Base-by-base conservation (phyloP, 805 yeast genomes). In the Yarrowia porcina region DNA sequence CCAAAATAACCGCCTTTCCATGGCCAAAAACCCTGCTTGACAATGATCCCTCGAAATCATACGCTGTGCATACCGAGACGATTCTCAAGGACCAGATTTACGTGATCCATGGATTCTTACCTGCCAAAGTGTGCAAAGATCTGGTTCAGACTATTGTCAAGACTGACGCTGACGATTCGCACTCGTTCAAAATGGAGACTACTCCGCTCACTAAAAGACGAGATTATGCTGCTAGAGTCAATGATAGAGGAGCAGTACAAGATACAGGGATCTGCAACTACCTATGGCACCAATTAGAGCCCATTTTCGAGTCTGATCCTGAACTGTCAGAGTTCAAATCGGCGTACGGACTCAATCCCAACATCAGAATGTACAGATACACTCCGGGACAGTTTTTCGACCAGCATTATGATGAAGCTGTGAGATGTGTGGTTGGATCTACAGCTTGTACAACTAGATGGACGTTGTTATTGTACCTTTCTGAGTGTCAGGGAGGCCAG, bases 351-450 rank as follows among this genome's bases (percentile, higher is more conserved):
- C 75, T 84, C 47, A 83, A 84, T 64, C 82, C 86, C 0, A 83
- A 83, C 62, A 69, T 85, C 13, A 69, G 89, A 38, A 71, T 84
- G 5, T 85, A 85, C 69, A 67, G 88, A 50, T 85, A 85, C 68
- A 67, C 69, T 2, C 75, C 76, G 65, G 87, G 87, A 0, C 88
- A 85, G 64, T 82, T 78, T 68, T 85, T 85, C 67, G 85, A 82
- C 3, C 76, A 79, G 65, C 89, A 85, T 68, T 83, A 83, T 67
- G 89, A 85, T 67, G 88, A 84, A 54, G 75, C 82, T 8, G 86
- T 82, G 4, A 64, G 65, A 3, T 76, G 77, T 30, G 70, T 68
- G 11, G 71, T 73, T 11, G 69, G 71, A 17, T 70, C 68, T 30
- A 64, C 49, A 1, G 67, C 64, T 27, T 84, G 84, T 0, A 66